Evolutionary conservation across 257 asterid genomes (phyloP).

Genomic region (Catharanthus roseus): DNA sequence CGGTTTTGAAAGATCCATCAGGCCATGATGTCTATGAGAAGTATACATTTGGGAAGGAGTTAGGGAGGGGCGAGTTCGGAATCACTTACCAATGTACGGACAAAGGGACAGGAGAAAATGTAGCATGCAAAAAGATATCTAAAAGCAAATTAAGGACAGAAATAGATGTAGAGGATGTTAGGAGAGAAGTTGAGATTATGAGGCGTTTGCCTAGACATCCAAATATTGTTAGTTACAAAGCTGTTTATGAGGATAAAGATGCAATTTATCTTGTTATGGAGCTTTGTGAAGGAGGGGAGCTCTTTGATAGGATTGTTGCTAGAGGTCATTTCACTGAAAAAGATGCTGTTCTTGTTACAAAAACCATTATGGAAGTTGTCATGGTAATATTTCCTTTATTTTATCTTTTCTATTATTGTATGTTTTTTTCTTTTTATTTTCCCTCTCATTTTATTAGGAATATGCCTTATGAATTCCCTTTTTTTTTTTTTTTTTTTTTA

Average conservation of each 20-base stretch:
- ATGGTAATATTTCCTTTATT: slow-evolving; percentile 34
- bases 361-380: slow-evolving; percentile 76
- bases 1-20: slow-evolving; percentile 39
- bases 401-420: neutral
- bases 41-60: slow-evolving; percentile 63
- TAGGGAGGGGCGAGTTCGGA: slow-evolving; percentile 90
- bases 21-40: slow-evolving; percentile 39
- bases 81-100: slow-evolving; percentile 61
- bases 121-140: slow-evolving; percentile 80
- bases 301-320: slow-evolving; percentile 72
- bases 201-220: slow-evolving; percentile 71
- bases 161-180: slow-evolving; percentile 71
- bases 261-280: slow-evolving; percentile 82
- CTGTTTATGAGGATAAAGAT: slow-evolving; percentile 70
- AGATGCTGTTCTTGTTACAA: slow-evolving; percentile 67
- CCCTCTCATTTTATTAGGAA: neutral
- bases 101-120: slow-evolving; percentile 32
- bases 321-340: slow-evolving; percentile 84
- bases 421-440: neutral
- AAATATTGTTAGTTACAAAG: slow-evolving; percentile 60
- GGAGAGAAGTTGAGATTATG: slow-evolving; percentile 86
- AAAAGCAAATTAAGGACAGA: slow-evolving; percentile 62
- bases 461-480: too few relatives aligned
- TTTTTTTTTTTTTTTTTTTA: too few relatives aligned
- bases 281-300: slow-evolving; percentile 83